Percentiles rank a stretch among this genome's conserved stretches.
phyloP scores from a whole-genome alignment of 345 rosid species.

The Barbarea vulgaris region DNA sequence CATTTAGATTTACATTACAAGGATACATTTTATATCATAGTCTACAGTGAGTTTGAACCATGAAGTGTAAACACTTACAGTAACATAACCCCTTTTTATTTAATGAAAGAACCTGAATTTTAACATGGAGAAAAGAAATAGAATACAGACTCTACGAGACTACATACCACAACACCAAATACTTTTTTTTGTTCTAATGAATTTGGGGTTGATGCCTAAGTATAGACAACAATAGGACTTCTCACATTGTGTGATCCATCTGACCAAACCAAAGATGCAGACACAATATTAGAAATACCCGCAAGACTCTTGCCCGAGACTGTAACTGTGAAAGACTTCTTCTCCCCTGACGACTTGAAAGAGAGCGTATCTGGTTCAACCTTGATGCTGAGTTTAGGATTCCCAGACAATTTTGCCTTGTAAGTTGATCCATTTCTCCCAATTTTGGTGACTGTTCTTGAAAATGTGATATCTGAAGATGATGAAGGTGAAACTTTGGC shows the following conservation, averaged over 20 bases:
- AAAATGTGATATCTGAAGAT: slow-evolving; percentile 33
- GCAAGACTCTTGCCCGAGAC: slow-evolving; percentile 34
- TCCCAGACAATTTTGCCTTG: slow-evolving; percentile 23
- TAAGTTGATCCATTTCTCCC: slow-evolving; percentile 37
- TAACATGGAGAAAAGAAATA: not conserved
- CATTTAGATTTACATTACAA: too few species aligned
- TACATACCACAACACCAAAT: not conserved
- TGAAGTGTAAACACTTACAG: slow-evolving; percentile 21
- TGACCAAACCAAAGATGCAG: slow-evolving; percentile 35
- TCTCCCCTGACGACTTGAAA: slow-evolving; percentile 28
- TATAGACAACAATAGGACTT: slow-evolving; percentile 34
- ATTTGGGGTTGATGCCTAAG: slow-evolving; percentile 14
- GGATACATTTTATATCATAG: too few species aligned
- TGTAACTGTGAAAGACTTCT: slow-evolving; percentile 30
- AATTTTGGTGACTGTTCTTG: slow-evolving; percentile 46
- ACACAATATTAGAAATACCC: slow-evolving; percentile 18
- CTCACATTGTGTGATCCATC: slow-evolving; percentile 36
- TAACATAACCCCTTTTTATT: not conserved
- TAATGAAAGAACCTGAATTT: not conserved
- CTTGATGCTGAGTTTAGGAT: slow-evolving; percentile 20
- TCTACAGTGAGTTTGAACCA: not conserved
- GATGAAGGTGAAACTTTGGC: slow-evolving; percentile 17
- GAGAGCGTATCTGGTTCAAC: slow-evolving; percentile 34
- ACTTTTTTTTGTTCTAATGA: too few species aligned
- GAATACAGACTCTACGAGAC: too few species aligned